Evolutionary conservation across 2,329 filamentous ascomycete species (phyloP).

Genomic region (Cladophialophora yegresii): DNA sequence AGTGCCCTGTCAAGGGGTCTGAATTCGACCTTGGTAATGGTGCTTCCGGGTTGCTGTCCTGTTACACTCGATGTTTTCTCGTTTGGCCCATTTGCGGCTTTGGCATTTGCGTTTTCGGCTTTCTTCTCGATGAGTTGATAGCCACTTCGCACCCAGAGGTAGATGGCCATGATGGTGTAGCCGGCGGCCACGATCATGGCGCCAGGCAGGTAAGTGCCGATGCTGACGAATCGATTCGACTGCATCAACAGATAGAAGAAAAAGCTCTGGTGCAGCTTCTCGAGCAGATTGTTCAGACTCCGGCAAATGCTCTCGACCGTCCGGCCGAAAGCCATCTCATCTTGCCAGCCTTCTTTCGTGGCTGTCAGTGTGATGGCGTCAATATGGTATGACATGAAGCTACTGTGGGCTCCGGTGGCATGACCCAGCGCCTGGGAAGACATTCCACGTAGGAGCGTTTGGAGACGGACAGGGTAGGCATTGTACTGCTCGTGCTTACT

Average conservation of each 20-base stretch:
- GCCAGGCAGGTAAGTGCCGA: conserved; percentile 93
- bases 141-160: conserved; percentile 89
- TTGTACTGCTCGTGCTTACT: conserved; percentile 60
- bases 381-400: conserved; percentile 96
- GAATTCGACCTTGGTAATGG: conserved; percentile 22
- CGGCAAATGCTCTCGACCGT: conserved; percentile 88
- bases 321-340: conserved; percentile 93
- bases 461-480: conserved; percentile 76
- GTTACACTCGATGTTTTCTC: conserved; percentile 24
- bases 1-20: conserved; percentile 45
- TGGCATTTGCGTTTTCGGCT: neutral
- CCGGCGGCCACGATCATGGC: conserved; percentile 96
- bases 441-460: conserved; percentile 91
- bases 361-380: conserved; percentile 93
- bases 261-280: conserved; percentile 97
- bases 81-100: conserved; percentile 37
- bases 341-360: conserved; percentile 89
- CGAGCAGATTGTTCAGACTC: conserved; percentile 92
- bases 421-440: conserved; percentile 85
- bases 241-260: conserved; percentile 98
- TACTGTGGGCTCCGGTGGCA: conserved; percentile 86
- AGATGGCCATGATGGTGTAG: conserved; percentile 93
- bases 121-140: conserved; percentile 44
- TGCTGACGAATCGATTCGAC: conserved; percentile 90
- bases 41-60: conserved; percentile 9